phyloP scores from a whole-genome alignment of 768 basidiomycete species.

The Rhodotorula paludigena region DNA sequence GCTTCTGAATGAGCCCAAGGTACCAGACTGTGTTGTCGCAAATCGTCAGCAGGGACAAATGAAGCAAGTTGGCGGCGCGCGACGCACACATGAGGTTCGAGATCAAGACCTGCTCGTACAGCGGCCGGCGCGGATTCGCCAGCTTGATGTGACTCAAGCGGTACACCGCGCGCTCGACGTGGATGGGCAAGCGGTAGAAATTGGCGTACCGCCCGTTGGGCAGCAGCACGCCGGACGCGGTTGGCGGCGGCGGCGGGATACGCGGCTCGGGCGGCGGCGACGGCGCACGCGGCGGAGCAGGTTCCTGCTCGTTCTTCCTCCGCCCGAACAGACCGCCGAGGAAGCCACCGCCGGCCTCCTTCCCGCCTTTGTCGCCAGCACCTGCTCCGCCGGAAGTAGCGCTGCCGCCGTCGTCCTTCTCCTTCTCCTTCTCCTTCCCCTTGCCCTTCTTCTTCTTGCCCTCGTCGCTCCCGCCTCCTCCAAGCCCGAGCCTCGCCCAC shows the following conservation, averaged over 20 bases:
- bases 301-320: conserved; percentile 65
- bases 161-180: conserved; percentile 97
- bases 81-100: conserved; percentile 49
- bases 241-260: conserved; percentile 41
- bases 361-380: conserved; percentile 33
- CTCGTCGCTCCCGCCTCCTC: conserved; percentile 51
- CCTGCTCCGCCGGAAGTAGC: not conserved
- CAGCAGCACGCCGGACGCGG: conserved; percentile 45
- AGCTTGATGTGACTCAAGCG: conserved; percentile 96
- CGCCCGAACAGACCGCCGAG: conserved; percentile 86
- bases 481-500: conserved; percentile 51
- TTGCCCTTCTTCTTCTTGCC: conserved; percentile 45
- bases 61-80: not conserved
- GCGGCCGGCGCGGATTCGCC: conserved; percentile 88
- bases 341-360: conserved; percentile 65
- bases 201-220: conserved; percentile 46
- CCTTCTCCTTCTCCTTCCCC: conserved; percentile 47
- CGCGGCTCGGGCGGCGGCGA: conserved; percentile 16
- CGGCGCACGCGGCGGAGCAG: conserved; percentile 32
- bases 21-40: conserved; percentile 74
- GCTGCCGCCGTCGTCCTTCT: conserved; percentile 39
- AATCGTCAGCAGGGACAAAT: conserved; percentile 58
- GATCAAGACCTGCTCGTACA: conserved; percentile 81
- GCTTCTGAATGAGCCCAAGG: conserved; percentile 91
- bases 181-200: conserved; percentile 77